phyloP scores from a whole-genome alignment of 176 grass and related monocot species.

The Avena eriantha region DNA sequence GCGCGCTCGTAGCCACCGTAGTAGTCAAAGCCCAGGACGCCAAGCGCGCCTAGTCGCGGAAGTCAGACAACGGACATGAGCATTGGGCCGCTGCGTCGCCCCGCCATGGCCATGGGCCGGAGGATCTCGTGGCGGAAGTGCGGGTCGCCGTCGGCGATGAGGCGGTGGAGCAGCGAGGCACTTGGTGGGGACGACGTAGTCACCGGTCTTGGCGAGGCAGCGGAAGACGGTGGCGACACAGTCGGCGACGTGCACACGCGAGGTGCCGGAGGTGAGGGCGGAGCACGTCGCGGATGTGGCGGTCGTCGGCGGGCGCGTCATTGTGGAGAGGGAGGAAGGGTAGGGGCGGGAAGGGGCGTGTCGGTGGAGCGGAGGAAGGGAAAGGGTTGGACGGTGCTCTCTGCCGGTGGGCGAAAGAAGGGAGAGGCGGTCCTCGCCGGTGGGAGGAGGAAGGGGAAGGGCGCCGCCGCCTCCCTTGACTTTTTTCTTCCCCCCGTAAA shows the following conservation, averaged over 20 bases:
- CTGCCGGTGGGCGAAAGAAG: no score
- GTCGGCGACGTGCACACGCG: constrained; percentile 37
- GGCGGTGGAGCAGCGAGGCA: constrained; percentile 72
- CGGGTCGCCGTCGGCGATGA: constrained; percentile 52
- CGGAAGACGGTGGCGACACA: constrained; percentile 56
- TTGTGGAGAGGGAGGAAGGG: constrained; percentile 43
- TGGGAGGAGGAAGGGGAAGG: no score
- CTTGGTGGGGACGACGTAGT: constrained; percentile 86
- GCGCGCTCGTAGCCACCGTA: background rate
- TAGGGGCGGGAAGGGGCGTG: no score
- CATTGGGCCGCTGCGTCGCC: background rate
- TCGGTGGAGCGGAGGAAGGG: no score
- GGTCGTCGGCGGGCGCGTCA: constrained; percentile 59
- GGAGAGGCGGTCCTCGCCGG: no score
- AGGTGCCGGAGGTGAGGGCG: constrained; percentile 55
- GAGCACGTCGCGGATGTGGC: constrained; percentile 57
- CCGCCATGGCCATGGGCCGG: constrained; percentile 19
- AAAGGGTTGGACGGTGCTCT: no score
- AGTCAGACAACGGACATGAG: constrained; percentile 57
- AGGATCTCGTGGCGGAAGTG: constrained; percentile 63
- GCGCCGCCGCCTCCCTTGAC: no score
- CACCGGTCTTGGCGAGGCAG: constrained; percentile 65
- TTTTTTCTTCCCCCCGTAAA: no score
- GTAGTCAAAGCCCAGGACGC: constrained; percentile 61
- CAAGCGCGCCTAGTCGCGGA: constrained; percentile 83